A percentile compares a stretch with the other conserved stretches of the same genome.
Evolutionary conservation across 805 yeast genomes (phyloP).

Genomic region (Myxozyma lipomycoides): DNA sequence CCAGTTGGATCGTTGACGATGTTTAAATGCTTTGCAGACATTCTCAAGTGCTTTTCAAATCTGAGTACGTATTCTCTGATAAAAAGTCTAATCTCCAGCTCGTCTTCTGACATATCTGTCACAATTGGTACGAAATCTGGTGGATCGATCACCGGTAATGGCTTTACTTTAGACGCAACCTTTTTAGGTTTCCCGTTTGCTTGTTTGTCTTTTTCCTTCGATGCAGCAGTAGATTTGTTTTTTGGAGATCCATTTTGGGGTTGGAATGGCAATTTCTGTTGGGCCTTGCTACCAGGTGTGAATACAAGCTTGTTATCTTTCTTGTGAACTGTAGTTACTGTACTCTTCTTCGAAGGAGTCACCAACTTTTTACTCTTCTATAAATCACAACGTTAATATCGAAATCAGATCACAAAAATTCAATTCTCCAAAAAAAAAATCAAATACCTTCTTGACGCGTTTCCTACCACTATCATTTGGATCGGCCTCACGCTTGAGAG

Average conservation of each 20-base stretch:
- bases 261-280: background rate
- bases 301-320: background rate
- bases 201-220: constrained; percentile 2
- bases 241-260: background rate
- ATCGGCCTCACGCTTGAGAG: background rate
- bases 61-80: constrained; percentile 40
- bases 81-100: constrained; percentile 37
- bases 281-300: background rate
- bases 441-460: background rate
- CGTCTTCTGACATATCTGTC: constrained; percentile 29
- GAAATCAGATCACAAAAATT: too few species aligned
- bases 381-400: too few species aligned
- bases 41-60: constrained; percentile 39
- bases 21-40: constrained; percentile 36
- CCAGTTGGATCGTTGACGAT: constrained; percentile 37
- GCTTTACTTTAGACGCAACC: constrained; percentile 14
- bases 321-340: background rate
- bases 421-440: too few species aligned
- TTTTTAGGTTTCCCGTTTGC: constrained; percentile 18
- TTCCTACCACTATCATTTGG: background rate
- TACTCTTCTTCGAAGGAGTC: background rate
- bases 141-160: constrained; percentile 24
- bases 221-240: background rate
- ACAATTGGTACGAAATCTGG: constrained; percentile 34
- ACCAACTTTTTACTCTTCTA: background rate